A percentile compares a stretch with the other conserved stretches of the same genome.
phyloP scores from a whole-genome alignment of 2,329 filamentous ascomycete genomes.

The Pseudocercospora eumusae region DNA sequence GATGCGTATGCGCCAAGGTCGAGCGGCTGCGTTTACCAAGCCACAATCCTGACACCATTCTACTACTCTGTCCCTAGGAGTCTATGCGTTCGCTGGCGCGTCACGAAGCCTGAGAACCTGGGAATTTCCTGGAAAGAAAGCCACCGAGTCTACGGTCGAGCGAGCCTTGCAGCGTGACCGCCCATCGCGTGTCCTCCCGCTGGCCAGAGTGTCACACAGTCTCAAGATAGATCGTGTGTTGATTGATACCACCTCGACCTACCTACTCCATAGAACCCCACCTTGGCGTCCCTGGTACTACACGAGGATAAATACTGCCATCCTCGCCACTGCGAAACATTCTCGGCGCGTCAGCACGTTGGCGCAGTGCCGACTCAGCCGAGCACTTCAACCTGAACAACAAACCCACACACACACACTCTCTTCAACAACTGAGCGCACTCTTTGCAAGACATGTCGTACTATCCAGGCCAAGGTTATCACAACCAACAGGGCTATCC shows the following conservation, averaged over 20 bases:
- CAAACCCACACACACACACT: background rate
- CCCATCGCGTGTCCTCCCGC: background rate
- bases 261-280: background rate
- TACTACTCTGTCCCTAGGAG: background rate
- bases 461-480: conserved; percentile 39
- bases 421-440: background rate
- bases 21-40: conserved; percentile 8
- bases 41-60: too few species aligned
- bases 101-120: background rate
- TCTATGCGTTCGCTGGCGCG: conserved; percentile 3
- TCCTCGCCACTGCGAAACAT: conserved; percentile 8
- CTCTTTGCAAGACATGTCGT: conserved; percentile 30
- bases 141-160: conserved; percentile 1
- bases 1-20: background rate
- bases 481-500: conserved; percentile 36
- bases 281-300: conserved; percentile 1
- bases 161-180: background rate
- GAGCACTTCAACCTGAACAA: conserved; percentile 7
- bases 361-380: conserved; percentile 11
- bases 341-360: conserved; percentile 6
- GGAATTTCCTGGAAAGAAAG: background rate
- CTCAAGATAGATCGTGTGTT: conserved; percentile 1
- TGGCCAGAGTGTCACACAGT: background rate
- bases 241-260: conserved; percentile 5
- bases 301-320: conserved; percentile 7